phyloP scores from a whole-genome alignment of 192 early-diverging fungal genomes.

The Rhizophagus clarus region DNA sequence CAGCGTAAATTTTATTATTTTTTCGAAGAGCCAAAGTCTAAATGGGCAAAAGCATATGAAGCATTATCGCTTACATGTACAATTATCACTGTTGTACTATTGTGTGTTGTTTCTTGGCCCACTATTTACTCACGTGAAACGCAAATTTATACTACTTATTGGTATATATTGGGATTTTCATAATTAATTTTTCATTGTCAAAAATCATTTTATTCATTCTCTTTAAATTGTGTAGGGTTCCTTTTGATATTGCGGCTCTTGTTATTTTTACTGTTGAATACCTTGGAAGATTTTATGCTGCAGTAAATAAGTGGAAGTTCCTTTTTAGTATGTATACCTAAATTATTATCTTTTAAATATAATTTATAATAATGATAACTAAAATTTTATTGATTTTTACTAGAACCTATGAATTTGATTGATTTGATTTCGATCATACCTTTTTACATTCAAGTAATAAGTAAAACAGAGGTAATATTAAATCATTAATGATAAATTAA shows the following conservation, averaged over 20 bases:
- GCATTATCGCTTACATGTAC: background rate
- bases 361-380: background rate
- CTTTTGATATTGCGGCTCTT: background rate
- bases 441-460: slow-evolving; percentile 4
- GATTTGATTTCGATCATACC: slow-evolving; percentile 12
- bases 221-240: background rate
- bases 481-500: background rate
- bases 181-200: background rate
- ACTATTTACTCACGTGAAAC: background rate
- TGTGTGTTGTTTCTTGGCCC: slow-evolving; percentile 17
- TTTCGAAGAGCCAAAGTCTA: slow-evolving; percentile 3
- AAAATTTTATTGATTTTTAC: background rate
- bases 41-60: background rate
- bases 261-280: slow-evolving; percentile 24
- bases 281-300: slow-evolving; percentile 20
- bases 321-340: slow-evolving; percentile 8
- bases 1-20: slow-evolving; percentile 28
- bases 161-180: background rate
- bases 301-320: slow-evolving; percentile 1
- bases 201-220: background rate
- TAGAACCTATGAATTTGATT: slow-evolving; percentile 6
- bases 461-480: background rate
- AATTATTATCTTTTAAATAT: background rate
- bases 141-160: background rate
- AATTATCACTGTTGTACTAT: background rate